phyloP scores from a whole-genome alignment of 1,139 yeast species.

The Arxiozyma slooffiae region DNA sequence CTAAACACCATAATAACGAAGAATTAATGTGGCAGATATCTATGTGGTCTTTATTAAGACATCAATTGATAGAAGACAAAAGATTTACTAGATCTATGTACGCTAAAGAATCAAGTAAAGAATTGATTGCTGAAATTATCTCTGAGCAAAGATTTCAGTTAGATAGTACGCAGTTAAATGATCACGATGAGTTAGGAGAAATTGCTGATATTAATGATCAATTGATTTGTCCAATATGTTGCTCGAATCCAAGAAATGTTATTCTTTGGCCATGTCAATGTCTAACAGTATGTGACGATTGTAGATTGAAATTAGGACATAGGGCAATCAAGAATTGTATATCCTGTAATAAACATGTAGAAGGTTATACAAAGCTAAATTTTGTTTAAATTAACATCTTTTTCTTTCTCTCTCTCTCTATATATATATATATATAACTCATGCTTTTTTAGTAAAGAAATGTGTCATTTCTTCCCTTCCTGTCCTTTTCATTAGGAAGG shows the following conservation, averaged over 20 bases:
- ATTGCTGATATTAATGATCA: constrained; percentile 17
- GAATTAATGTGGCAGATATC: constrained; percentile 25
- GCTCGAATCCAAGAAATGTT: constrained; percentile 59
- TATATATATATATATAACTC: not conserved
- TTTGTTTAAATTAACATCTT: constrained; percentile 21
- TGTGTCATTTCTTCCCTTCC: not conserved
- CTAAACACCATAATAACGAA: constrained; percentile 1
- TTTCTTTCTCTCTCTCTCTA: too few relatives aligned
- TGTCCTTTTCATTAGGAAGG: not conserved
- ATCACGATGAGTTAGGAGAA: not conserved
- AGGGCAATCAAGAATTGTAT: constrained; percentile 75
- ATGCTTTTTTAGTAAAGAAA: not conserved
- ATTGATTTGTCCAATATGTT: constrained; percentile 67
- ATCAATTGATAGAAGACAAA: constrained; percentile 16
- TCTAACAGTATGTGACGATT: constrained; percentile 75
- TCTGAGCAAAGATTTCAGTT: not conserved
- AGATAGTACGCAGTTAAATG: not conserved
- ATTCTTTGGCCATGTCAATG: constrained; percentile 92
- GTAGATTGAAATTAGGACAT: constrained; percentile 66
- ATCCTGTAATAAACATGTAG: constrained; percentile 70
- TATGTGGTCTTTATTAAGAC: constrained; percentile 24
- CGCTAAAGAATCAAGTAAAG: constrained; percentile 24
- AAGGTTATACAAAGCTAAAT: constrained; percentile 42
- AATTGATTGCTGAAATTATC: constrained; percentile 19
- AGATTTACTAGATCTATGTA: constrained; percentile 32